Base-by-base conservation (phyloP, 306 rosid genomes). In the Pueraria montana region DNA sequence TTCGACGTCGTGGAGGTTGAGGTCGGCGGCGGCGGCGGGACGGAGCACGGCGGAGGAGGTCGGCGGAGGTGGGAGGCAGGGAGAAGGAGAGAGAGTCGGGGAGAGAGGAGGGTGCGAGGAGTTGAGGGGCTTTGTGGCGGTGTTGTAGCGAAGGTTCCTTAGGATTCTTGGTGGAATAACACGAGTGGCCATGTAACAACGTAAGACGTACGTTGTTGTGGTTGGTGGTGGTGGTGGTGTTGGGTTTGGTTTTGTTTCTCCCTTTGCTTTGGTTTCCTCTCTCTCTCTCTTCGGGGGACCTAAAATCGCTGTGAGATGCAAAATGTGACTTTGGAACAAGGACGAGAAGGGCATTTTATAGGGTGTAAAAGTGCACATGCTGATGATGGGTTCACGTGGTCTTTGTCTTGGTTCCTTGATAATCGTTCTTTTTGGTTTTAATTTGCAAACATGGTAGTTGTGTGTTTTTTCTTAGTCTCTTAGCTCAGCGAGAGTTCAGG, bases 81-180 rank as follows among this genome's bases (percentile, higher is more conserved):
- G 66, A 82, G 91, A 13, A 27, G 48, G 85, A 62, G 89, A 62
- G 88, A 68, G 67, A 82, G 90, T 0, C 61, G 81, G 76, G 58
- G 85, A 14, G 88, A 82, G 26, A 72, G 85, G 81, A 30, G 88
- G 53, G 48, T 87, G 69, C 2, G 79, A 55, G 48, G 92, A 63
- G 82, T 77, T 17, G 88, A 86, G 13, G 83, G 93, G 42, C 34
- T 70, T 88, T 1, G 87, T 75, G 26, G 84, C 84, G n/a, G 85
- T 83, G 86, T 82, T 77, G 72, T 81, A 75, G 0, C 89, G 85
- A 36, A 91, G 81, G 11, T 80, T 80, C 52, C 76, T 85, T 13
- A 88, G 87, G 84, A 91, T 88, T 76, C 88, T 88, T 84, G 87
- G 85, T 20, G 90, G 90, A 79, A 86, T 81, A 4, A 74, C 87